These are phyloP conservation scores for Boletus speciosus DNA, from an alignment of 768 basidiomycete species.

Conservation along the genomic window DNA sequence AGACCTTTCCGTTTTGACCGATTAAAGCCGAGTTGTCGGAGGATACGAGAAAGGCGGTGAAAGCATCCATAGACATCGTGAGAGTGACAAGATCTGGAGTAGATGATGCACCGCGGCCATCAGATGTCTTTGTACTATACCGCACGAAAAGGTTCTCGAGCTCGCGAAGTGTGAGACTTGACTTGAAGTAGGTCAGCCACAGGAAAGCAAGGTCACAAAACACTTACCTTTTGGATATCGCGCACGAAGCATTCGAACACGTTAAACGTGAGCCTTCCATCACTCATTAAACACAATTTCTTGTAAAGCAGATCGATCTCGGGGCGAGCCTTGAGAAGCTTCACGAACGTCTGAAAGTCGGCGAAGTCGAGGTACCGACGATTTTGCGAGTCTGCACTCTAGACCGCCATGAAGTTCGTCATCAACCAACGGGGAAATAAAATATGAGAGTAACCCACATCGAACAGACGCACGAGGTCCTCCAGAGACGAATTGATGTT, in stretches of 20 bases:
- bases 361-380: slow-evolving; percentile 67
- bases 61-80: slow-evolving; percentile 53
- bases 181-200: slow-evolving; percentile 29
- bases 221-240: slow-evolving; percentile 46
- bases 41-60: slow-evolving; percentile 79
- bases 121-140: slow-evolving; percentile 26
- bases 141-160: slow-evolving; percentile 36
- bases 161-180: slow-evolving; percentile 31
- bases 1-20: slow-evolving; percentile 49
- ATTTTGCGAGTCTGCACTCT: slow-evolving; percentile 62
- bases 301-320: slow-evolving; percentile 72
- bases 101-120: neutral
- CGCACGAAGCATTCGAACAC: slow-evolving; percentile 52
- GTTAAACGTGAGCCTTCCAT: slow-evolving; percentile 36
- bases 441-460: slow-evolving; percentile 33
- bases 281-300: slow-evolving; percentile 30
- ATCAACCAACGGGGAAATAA: neutral
- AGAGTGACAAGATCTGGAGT: slow-evolving; percentile 3
- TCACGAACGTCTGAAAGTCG: slow-evolving; percentile 81
- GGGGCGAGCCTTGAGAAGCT: slow-evolving; percentile 75
- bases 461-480: slow-evolving; percentile 57
- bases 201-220: neutral
- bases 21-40: slow-evolving; percentile 64
- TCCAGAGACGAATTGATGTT: slow-evolving; percentile 57
- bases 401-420: neutral